Conservation (phyloP, 805 yeast species). For the Candida pseudoglaebosa region DNA sequence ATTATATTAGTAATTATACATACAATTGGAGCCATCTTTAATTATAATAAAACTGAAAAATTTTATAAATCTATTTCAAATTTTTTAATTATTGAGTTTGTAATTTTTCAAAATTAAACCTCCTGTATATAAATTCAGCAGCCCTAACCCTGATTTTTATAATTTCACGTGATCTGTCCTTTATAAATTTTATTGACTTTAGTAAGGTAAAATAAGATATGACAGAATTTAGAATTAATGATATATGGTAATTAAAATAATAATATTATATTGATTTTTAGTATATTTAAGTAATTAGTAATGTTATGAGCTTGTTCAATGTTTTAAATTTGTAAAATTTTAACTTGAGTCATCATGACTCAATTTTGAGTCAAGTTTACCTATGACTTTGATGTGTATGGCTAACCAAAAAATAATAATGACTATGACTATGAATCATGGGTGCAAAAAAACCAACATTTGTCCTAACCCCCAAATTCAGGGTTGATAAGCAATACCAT, state of each 20-base stretch:
- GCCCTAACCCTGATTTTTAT: no score
- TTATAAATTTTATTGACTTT: no score
- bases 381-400: neutral
- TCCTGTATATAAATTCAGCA: no score
- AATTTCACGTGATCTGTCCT: neutral
- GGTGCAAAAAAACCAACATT: conserved; percentile 2
- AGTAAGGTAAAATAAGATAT: no score
- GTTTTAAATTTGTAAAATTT: neutral
- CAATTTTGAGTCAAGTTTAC: neutral
- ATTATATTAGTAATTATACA: conserved; percentile 37
- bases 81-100: neutral
- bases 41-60: no score
- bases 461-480: neutral
- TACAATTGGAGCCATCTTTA: conserved; percentile 88
- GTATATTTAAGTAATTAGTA: no score
- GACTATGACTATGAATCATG: neutral
- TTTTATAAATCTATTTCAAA: no score
- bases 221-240: no score
- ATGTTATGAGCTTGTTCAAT: neutral
- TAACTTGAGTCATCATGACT: neutral
- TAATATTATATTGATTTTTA: no score
- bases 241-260: no score
- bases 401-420: neutral
- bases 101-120: neutral
- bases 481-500: no score